These are phyloP conservation scores for Pseudoscleropodium purum DNA, from an alignment of 225 moss, liverwort and hornwort species.

Conservation along the genomic window DNA sequence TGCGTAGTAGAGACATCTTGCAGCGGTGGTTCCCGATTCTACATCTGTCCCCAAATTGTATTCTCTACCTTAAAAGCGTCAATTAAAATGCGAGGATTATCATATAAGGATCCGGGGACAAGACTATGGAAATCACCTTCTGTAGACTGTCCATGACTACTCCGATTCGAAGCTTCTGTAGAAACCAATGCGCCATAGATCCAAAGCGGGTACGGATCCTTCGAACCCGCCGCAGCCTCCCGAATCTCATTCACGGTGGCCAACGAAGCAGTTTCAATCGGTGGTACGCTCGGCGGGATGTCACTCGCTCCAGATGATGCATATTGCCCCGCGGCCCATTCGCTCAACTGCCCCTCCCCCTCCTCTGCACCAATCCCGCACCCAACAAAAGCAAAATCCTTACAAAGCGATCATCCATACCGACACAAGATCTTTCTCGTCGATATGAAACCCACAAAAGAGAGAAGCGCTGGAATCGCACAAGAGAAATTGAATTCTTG, in stretches of 20 bases:
- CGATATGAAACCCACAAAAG: neutral
- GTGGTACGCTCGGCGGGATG: slow-evolving; percentile 34
- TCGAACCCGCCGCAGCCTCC: slow-evolving; percentile 34
- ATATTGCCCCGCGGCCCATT: slow-evolving; percentile 53
- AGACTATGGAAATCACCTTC: slow-evolving; percentile 7
- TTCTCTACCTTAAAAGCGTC: neutral
- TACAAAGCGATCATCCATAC: neutral
- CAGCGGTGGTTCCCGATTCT: neutral
- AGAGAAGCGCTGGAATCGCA: too few relatives aligned
- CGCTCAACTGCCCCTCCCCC: slow-evolving; percentile 33
- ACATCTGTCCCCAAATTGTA: neutral
- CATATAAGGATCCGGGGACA: neutral
- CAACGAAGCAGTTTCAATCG: slow-evolving; percentile 29
- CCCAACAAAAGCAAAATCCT: neutral
- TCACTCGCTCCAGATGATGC: neutral
- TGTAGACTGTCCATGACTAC: neutral
- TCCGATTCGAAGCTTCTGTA: slow-evolving; percentile 21
- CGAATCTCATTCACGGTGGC: slow-evolving; percentile 70
- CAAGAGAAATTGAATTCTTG: neutral
- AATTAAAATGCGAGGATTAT: neutral
- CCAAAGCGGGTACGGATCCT: slow-evolving; percentile 86
- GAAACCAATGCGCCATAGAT: slow-evolving; percentile 83
- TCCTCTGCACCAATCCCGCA: slow-evolving; percentile 19
- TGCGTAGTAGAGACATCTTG: neutral
- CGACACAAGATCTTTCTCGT: neutral